These are phyloP conservation scores for Rauvolfia tetraphylla DNA, from an alignment of 257 asterid species.

Conservation along the genomic window DNA sequence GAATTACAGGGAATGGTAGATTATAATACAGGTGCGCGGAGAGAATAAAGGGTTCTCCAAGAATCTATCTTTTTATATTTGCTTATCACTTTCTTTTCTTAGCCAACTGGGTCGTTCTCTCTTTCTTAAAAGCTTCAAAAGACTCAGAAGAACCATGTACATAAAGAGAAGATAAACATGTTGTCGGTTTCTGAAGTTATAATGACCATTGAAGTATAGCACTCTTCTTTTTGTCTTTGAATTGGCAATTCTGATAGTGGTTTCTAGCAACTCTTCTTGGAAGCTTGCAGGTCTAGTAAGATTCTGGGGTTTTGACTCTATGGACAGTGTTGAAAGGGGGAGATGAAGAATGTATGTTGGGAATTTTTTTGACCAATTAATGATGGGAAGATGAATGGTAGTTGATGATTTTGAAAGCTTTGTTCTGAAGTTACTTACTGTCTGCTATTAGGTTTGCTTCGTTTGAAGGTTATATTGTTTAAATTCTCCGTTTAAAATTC, in stretches of 20 bases:
- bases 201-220: slow-evolving; percentile 9
- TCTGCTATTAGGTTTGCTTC: slow-evolving; percentile 8
- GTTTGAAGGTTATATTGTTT: slow-evolving; percentile 3
- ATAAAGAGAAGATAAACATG: not conserved
- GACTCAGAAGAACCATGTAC: slow-evolving; percentile 8
- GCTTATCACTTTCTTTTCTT: slow-evolving; percentile 1
- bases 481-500: not conserved
- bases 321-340: not conserved
- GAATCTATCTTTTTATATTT: slow-evolving; percentile 38
- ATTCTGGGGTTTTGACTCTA: not conserved
- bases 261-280: not conserved
- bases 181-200: slow-evolving; percentile 19
- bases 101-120: slow-evolving; percentile 17
- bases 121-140: slow-evolving; percentile 17
- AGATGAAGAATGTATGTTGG: not conserved
- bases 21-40: not conserved
- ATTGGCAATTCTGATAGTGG: not conserved
- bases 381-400: slow-evolving; percentile 7
- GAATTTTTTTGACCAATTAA: not conserved
- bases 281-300: not conserved
- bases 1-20: not conserved
- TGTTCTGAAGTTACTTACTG: slow-evolving; percentile 11
- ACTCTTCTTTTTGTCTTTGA: slow-evolving; percentile 4
- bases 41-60: slow-evolving; percentile 41
- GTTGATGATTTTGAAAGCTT: slow-evolving; percentile 9